Base-by-base conservation (phyloP, 768 basidiomycete species). In the Suillus subalutaceus region DNA sequence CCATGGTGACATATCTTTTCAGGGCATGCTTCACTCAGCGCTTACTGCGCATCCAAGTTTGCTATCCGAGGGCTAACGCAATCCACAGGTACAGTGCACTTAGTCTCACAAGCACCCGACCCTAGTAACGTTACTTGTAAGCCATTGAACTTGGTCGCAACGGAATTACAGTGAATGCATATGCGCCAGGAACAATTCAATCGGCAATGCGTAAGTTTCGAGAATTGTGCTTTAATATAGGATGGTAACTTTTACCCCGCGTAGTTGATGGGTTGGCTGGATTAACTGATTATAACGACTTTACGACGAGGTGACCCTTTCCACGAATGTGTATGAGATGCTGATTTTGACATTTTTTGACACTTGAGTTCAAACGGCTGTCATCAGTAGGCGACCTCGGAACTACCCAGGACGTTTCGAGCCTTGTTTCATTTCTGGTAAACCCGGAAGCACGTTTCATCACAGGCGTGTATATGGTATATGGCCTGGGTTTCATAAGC, bases 61-160 rank as follows among this genome's bases (percentile, higher is more conserved):
- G 82, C 81, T 3, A 60, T 85, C 0, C 73, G 81, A 35, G 81
- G 79, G 18, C 68, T 84, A 30, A 83, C 83, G 1, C 82, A 83
- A 62, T 65, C 69, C 3, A 68, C 74, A 64, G 74, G 74, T 75
- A 50, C 2, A 66, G 20, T 58, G 15, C 6, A 18, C n/a, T n/a
- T 30, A 13, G n/a, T 43, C 15, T 50, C 32, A 10, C 8, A 18
- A 40, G 18, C 10, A 53, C 8, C 7, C 3, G 10, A 13, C 15
- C n/a, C 13, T 9, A 40, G 12, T 43, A 30, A 30, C n/a, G 30
- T 55, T 62, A 23, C 67, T 1, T 15, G 1, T n/a, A 23, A 81
- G 79, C 80, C 3, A 6, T 65, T 26, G 79, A 81, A 66, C 71
- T 74, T 63, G 76, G 73, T 32, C 65, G 61, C 20, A 9, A 73